Evolutionary conservation across 1,139 yeast genomes (phyloP).

Genomic region (Tardiomyces depauwii): DNA sequence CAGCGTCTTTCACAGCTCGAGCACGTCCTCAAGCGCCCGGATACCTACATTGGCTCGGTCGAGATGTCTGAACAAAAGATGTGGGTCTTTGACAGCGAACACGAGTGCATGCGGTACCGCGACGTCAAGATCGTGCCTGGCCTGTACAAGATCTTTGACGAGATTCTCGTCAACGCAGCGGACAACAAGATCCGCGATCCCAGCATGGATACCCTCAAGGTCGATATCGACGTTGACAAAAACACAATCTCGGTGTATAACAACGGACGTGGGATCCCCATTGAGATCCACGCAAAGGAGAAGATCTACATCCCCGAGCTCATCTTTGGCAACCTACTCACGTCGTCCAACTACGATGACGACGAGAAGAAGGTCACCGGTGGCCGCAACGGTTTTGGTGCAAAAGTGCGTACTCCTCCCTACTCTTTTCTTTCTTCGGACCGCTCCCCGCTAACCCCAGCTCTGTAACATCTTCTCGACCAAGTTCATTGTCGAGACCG

Average conservation of each 20-base stretch:
- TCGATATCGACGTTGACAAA: slow-evolving; percentile 62
- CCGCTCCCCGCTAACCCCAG: slow-evolving; percentile 4
- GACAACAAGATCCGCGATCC: slow-evolving; percentile 97
- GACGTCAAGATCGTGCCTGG: slow-evolving; percentile 88
- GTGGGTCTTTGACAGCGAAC: slow-evolving; percentile 73
- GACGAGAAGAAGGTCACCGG: slow-evolving; percentile 94
- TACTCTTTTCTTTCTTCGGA: too few relatives aligned
- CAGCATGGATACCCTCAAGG: slow-evolving; percentile 73
- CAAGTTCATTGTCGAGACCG: slow-evolving; percentile 80
- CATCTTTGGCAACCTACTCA: slow-evolving; percentile 89
- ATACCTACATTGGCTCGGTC: slow-evolving; percentile 92
- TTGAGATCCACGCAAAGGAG: slow-evolving; percentile 88
- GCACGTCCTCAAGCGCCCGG: slow-evolving; percentile 95
- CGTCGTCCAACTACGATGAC: slow-evolving; percentile 95
- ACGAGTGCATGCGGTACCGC: slow-evolving; percentile 53
- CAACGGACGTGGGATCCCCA: slow-evolving; percentile 94
- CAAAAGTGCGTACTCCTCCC: slow-evolving; percentile 39
- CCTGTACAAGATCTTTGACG: slow-evolving; percentile 91
- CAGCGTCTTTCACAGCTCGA: slow-evolving; percentile 91
- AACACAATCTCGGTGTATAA: slow-evolving; percentile 73
- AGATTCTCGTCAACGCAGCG: slow-evolving; percentile 95
- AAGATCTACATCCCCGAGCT: slow-evolving; percentile 90
- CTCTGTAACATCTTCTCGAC: slow-evolving; percentile 87
- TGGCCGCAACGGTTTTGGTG: slow-evolving; percentile 98
- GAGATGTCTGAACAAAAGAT: slow-evolving; percentile 69